Conservation (phyloP, 2,329 filamentous ascomycete species). For the Ceratocystis eucalypticola region DNA sequence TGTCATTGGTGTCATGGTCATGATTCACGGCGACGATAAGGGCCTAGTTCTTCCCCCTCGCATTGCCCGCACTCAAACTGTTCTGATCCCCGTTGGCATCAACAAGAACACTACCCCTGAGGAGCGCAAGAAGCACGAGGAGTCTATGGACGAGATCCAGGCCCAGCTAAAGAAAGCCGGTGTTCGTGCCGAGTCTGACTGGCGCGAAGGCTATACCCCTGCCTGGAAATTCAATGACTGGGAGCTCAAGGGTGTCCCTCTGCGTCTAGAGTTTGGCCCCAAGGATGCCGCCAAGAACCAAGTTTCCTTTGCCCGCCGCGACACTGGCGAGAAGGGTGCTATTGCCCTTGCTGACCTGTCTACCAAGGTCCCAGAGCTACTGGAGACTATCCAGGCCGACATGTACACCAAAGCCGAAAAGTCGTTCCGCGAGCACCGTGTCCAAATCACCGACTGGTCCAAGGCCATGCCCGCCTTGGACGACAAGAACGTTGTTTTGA, state of each 20-base stretch:
- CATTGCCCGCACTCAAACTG: slow-evolving; percentile 70
- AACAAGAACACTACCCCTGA: slow-evolving; percentile 76
- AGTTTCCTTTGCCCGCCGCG: slow-evolving; percentile 74
- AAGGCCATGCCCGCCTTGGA: slow-evolving; percentile 85
- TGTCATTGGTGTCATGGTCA: slow-evolving; percentile 96
- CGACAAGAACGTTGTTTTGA: slow-evolving; percentile 80
- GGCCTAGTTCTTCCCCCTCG: slow-evolving; percentile 86
- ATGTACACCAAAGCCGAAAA: slow-evolving; percentile 64
- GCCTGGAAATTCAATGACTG: slow-evolving; percentile 99
- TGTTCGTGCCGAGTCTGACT: slow-evolving; percentile 68
- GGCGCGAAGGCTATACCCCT: slow-evolving; percentile 81
- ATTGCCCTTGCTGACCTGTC: slow-evolving; percentile 62
- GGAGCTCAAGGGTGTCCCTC: slow-evolving; percentile 90
- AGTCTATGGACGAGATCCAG: slow-evolving; percentile 59
- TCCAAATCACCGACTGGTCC: slow-evolving; percentile 74
- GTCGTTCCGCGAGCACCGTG: slow-evolving; percentile 66
- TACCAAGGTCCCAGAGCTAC: slow-evolving; percentile 61
- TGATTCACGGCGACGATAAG: slow-evolving; percentile 94
- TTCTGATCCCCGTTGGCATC: slow-evolving; percentile 86
- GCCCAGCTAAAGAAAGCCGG: slow-evolving; percentile 55
- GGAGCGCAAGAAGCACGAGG: slow-evolving; percentile 61
- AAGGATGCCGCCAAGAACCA: slow-evolving; percentile 81
- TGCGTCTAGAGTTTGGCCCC: slow-evolving; percentile 89
- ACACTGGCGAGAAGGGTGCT: slow-evolving; percentile 70
- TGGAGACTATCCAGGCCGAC: slow-evolving; percentile 81